Conservation (phyloP, 1,139 yeast genomes). For the Sugiyamaella novakii region DNA sequence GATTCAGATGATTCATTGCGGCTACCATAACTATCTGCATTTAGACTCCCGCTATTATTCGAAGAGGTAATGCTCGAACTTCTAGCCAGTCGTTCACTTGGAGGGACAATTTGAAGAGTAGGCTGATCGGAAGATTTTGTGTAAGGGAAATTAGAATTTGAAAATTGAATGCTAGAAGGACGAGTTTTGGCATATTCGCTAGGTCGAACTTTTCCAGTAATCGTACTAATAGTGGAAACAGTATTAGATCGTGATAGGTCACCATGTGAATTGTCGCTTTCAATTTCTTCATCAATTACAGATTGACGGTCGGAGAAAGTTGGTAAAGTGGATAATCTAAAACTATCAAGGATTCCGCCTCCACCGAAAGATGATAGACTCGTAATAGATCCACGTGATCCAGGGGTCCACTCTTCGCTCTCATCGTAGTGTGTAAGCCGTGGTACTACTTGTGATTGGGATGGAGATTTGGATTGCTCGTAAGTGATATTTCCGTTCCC, state of each 20-base stretch:
- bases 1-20: background rate
- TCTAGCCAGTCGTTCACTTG: background rate
- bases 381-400: slow-evolving; percentile 23
- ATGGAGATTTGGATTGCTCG: background rate
- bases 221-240: slow-evolving; percentile 2
- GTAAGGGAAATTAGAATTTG: background rate
- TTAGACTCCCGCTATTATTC: background rate
- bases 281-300: background rate
- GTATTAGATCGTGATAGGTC: slow-evolving; percentile 5
- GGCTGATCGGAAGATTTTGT: slow-evolving; percentile 4
- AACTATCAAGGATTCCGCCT: slow-evolving; percentile 38
- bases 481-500: background rate
- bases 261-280: background rate
- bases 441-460: background rate
- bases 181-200: slow-evolving; percentile 2
- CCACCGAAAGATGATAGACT: slow-evolving; percentile 27
- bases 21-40: background rate
- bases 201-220: slow-evolving; percentile 3
- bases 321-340: slow-evolving; percentile 35
- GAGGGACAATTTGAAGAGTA: slow-evolving; percentile 1
- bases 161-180: slow-evolving; percentile 8
- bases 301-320: slow-evolving; percentile 10
- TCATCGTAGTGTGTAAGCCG: background rate
- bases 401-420: slow-evolving; percentile 25
- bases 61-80: background rate